Percentiles rank a stretch among this genome's conserved stretches.
phyloP scores from a whole-genome alignment of 805 yeast genomes.

The Saccharomycopsis lassenensis region DNA sequence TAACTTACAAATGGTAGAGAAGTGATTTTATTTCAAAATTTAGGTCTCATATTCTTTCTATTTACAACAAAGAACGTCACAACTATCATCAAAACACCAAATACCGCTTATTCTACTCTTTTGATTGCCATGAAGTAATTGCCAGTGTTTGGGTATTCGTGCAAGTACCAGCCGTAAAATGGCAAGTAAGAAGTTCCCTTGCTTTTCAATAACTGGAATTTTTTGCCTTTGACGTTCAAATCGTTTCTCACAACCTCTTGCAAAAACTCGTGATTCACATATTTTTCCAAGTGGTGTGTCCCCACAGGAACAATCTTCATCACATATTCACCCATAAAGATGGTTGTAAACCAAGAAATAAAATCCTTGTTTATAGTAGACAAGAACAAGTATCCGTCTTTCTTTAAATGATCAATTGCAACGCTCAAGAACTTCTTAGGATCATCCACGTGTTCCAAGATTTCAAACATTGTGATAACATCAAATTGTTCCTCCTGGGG shows the following conservation, averaged over 20 bases:
- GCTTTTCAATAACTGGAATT: conserved; percentile 49
- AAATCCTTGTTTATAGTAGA: conserved; percentile 89
- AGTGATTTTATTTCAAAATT: no score
- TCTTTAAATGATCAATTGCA: conserved; percentile 58
- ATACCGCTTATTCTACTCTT: conserved; percentile 25
- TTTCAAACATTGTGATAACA: conserved; percentile 82
- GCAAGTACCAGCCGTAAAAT: conserved; percentile 73
- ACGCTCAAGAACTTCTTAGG: conserved; percentile 65
- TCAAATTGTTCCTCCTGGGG: conserved; percentile 44
- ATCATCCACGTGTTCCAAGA: conserved; percentile 86
- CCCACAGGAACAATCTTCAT: conserved; percentile 80
- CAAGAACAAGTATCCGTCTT: conserved; percentile 66
- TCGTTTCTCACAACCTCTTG: conserved; percentile 40
- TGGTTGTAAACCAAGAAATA: conserved; percentile 85
- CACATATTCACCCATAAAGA: conserved; percentile 77
- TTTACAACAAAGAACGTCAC: no score
- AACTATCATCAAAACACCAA: no score
- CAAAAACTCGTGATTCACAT: conserved; percentile 66
- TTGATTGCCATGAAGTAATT: conserved; percentile 86
- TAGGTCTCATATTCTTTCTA: no score
- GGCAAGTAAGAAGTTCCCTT: conserved; percentile 84
- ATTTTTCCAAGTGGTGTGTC: conserved; percentile 81
- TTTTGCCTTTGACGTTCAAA: conserved; percentile 25
- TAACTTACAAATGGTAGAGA: no score
- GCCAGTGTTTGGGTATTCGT: conserved; percentile 50